A percentile compares a stretch with the other conserved stretches of the same genome.
Evolutionary conservation across 805 yeast species (phyloP).

Genomic region (Ogataea parapolymorpha): DNA sequence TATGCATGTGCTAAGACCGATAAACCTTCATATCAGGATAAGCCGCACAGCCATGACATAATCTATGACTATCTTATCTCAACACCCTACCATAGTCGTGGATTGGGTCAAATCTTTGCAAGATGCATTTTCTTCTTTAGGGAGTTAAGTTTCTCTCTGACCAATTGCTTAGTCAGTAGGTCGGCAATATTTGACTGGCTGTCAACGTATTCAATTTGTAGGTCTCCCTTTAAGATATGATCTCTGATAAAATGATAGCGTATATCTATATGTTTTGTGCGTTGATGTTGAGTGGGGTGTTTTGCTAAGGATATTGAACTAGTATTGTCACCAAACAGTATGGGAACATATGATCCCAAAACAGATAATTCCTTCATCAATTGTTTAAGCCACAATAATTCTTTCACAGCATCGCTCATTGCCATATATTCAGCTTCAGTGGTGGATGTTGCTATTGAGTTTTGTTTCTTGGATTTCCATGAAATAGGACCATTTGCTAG

Average conservation of each 20-base stretch:
- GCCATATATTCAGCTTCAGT: constrained; percentile 20
- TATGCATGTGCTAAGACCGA: too few relatives aligned
- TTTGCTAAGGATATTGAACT: background rate
- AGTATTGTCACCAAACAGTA: background rate
- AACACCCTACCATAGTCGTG: background rate
- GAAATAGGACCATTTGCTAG: constrained; percentile 12
- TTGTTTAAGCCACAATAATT: background rate
- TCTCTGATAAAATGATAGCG: background rate
- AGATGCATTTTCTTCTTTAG: background rate
- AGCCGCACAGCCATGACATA: too few relatives aligned
- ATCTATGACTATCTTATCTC: too few relatives aligned
- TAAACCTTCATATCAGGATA: too few relatives aligned
- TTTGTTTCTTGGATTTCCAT: constrained; percentile 20
- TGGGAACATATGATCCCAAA: background rate
- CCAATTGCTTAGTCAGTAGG: background rate
- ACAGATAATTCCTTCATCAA: background rate
- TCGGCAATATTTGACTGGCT: background rate
- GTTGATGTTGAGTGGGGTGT: background rate
- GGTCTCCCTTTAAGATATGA: background rate
- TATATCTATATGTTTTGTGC: background rate
- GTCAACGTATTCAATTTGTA: background rate
- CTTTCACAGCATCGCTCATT: background rate
- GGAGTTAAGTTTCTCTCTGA: background rate
- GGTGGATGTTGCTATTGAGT: constrained; percentile 11
- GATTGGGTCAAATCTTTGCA: background rate